Conservation (phyloP, 768 basidiomycete genomes). For the Xerocomellus intermedius region DNA sequence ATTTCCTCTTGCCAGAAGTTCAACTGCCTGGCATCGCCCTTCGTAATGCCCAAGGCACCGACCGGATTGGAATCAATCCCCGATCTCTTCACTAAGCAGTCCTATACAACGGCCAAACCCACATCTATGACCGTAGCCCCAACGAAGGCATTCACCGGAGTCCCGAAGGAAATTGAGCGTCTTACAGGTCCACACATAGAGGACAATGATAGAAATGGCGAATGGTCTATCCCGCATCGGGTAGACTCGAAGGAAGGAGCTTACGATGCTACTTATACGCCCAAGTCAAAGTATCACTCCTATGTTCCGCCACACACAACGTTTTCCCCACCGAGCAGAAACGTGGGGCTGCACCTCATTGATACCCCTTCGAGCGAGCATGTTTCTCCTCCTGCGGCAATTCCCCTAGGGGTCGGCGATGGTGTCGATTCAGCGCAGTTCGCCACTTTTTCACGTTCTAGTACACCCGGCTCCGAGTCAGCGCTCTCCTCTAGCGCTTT, state of each 20-base stretch:
- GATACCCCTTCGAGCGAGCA: slow-evolving; percentile 3
- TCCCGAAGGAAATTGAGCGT: neutral
- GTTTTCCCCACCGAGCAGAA: slow-evolving; percentile 7
- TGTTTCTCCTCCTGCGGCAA: neutral
- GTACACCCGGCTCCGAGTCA: neutral
- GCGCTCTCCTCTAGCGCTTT: neutral
- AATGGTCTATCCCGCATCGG: slow-evolving; percentile 1
- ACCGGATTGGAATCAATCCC: neutral
- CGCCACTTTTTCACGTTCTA: neutral
- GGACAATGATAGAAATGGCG: neutral
- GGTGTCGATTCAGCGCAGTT: slow-evolving; percentile 1
- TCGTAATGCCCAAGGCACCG: slow-evolving; percentile 4
- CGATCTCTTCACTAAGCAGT: neutral
- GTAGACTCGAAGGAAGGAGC: neutral
- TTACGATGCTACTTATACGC: neutral
- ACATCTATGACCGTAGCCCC: neutral
- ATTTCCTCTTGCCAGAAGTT: slow-evolving; percentile 3
- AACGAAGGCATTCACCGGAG: neutral
- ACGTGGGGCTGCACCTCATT: slow-evolving; percentile 4
- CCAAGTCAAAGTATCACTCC: slow-evolving; percentile 2
- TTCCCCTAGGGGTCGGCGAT: neutral
- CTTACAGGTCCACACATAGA: neutral
- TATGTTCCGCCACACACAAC: neutral
- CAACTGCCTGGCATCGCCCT: slow-evolving; percentile 15
- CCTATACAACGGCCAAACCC: neutral